A percentile compares a stretch with the other conserved stretches of the same genome.
phyloP scores from a whole-genome alignment of 140 eudicot genomes.

The Stevia rebaudiana region DNA sequence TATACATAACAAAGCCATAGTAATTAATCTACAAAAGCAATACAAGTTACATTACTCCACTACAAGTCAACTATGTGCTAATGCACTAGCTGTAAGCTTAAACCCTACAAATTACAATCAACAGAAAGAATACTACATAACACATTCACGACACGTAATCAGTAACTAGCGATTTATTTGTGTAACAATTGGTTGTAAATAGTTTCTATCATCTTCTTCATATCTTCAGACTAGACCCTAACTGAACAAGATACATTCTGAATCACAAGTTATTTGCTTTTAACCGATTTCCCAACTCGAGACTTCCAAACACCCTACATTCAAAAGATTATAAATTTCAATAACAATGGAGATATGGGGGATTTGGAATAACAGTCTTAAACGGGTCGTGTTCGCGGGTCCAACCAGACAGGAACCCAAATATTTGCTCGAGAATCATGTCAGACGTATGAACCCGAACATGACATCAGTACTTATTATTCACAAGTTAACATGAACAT shows the following conservation, averaged over 20 bases:
- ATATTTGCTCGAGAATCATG: no score
- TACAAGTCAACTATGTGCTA: conserved; percentile 20
- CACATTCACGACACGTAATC: conserved; percentile 21
- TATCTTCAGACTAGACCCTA: conserved; percentile 16
- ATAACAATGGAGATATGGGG: neutral
- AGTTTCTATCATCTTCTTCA: conserved; percentile 20
- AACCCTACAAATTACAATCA: conserved; percentile 21
- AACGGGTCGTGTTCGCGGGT: no score
- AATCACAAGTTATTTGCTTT: conserved; percentile 33
- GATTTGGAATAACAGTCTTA: neutral
- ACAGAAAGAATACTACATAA: conserved; percentile 26
- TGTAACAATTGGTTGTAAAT: conserved; percentile 28
- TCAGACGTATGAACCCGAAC: no score
- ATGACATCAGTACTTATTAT: no score
- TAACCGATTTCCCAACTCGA: conserved; percentile 40
- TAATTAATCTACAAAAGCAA: conserved; percentile 17
- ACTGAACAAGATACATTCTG: neutral
- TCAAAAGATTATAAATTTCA: neutral
- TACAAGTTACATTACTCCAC: conserved; percentile 21
- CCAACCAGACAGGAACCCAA: no score
- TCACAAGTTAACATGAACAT: no score
- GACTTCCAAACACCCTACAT: conserved; percentile 62
- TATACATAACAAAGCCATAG: conserved; percentile 12
- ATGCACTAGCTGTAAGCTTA: conserved; percentile 17
- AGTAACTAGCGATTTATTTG: conserved; percentile 23